Evolutionary conservation across 23 red algal species (phyloP).

Genomic region (Gracilaria gracilis): DNA sequence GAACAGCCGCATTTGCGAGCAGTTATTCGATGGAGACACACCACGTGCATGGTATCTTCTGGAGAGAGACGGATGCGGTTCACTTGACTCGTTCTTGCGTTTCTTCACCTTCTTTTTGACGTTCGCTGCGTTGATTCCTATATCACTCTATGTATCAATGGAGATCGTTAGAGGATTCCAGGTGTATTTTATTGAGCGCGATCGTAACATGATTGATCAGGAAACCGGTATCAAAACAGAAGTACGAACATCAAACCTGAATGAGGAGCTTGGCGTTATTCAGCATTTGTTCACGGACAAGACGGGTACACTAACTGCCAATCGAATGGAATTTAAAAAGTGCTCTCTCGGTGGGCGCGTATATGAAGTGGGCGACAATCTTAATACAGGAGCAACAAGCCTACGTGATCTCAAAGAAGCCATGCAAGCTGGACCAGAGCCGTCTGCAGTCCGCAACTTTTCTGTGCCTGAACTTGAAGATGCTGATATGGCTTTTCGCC

Average conservation of each 20-base stretch:
- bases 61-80: slow-evolving; percentile 41
- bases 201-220: slow-evolving; percentile 62
- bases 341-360: slow-evolving; percentile 77
- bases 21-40: slow-evolving; percentile 46
- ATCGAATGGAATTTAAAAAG: slow-evolving; percentile 92
- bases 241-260: slow-evolving; percentile 88
- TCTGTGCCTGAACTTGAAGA: slow-evolving; percentile 10
- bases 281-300: slow-evolving; percentile 93
- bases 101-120: slow-evolving; percentile 92
- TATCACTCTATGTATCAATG: slow-evolving; percentile 91
- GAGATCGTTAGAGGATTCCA: slow-evolving; percentile 93
- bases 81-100: slow-evolving; percentile 41
- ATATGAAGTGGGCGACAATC: slow-evolving; percentile 40
- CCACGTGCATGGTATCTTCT: slow-evolving; percentile 81
- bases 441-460: slow-evolving; percentile 35
- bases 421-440: slow-evolving; percentile 51
- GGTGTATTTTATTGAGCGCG: slow-evolving; percentile 86
- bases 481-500: slow-evolving; percentile 66
- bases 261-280: slow-evolving; percentile 92
- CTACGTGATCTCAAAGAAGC: slow-evolving; percentile 51
- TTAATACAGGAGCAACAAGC: slow-evolving; percentile 32
- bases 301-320: slow-evolving; percentile 95
- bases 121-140: slow-evolving; percentile 83
- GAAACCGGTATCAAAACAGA: slow-evolving; percentile 65
- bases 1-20: slow-evolving; percentile 29